Conservation (phyloP, 352 stramenopile species). For the Globisporangium okanoganense region DNA sequence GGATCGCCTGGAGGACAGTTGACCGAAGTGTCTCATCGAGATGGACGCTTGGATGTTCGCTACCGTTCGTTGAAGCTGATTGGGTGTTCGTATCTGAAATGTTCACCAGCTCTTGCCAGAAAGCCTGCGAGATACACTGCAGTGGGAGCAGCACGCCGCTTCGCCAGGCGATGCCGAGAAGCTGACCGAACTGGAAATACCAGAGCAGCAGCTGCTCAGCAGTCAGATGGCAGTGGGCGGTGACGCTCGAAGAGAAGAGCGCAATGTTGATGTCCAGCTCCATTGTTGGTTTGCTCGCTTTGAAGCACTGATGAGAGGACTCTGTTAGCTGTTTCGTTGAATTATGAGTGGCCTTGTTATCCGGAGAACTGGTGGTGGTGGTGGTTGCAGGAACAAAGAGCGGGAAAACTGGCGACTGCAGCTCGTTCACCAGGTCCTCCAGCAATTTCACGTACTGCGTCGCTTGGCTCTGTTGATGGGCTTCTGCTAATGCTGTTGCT, state of each 20-base stretch:
- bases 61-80: not conserved
- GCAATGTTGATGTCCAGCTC: slow-evolving; percentile 48
- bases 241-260: slow-evolving; percentile 27
- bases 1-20: slow-evolving; percentile 32
- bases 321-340: not conserved
- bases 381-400: slow-evolving; percentile 34
- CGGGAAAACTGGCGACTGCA: slow-evolving; percentile 59
- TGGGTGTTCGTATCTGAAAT: not conserved
- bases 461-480: slow-evolving; percentile 18
- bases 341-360: too few species aligned
- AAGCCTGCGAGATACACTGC: slow-evolving; percentile 36
- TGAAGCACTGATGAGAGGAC: not conserved
- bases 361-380: too few species aligned
- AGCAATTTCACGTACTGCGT: slow-evolving; percentile 48
- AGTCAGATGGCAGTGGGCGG: slow-evolving; percentile 13
- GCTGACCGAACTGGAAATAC: slow-evolving; percentile 52
- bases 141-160: slow-evolving; percentile 41
- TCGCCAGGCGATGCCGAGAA: slow-evolving; percentile 65
- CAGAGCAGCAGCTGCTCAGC: slow-evolving; percentile 35
- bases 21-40: not conserved
- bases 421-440: slow-evolving; percentile 38
- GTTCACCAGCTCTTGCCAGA: slow-evolving; percentile 39
- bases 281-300: slow-evolving; percentile 8
- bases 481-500: not conserved
- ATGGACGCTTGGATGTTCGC: not conserved